Evolutionary conservation across 1,284 basidiomycete genomes (phyloP).

Genomic region (Ustilago shanxiensis): DNA sequence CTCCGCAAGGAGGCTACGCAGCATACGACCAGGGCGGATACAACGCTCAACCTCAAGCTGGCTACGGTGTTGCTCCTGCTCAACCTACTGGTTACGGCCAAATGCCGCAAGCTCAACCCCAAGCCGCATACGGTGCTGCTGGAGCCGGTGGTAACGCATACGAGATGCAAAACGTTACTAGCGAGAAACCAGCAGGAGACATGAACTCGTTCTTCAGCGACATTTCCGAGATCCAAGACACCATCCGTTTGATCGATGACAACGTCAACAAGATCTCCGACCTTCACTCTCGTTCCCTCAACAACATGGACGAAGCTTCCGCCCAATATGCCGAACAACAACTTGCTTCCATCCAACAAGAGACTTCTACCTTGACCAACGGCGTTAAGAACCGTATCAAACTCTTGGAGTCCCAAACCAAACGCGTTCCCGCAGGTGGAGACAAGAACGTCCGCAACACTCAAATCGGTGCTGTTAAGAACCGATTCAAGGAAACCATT

Average conservation of each 20-base stretch:
- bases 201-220: slow-evolving; percentile 65
- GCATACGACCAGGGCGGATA: slow-evolving; percentile 32
- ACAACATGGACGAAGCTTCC: slow-evolving; percentile 69
- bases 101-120: slow-evolving; percentile 37
- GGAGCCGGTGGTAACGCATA: slow-evolving; percentile 33
- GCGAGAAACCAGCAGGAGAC: slow-evolving; percentile 50
- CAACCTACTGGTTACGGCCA: slow-evolving; percentile 34
- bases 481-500: slow-evolving; percentile 72
- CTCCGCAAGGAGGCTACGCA: slow-evolving; percentile 14
- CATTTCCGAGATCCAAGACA: slow-evolving; percentile 66
- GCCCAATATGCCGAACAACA: slow-evolving; percentile 66
- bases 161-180: slow-evolving; percentile 57
- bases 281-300: slow-evolving; percentile 67
- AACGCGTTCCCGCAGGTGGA: slow-evolving; percentile 54
- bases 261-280: slow-evolving; percentile 68
- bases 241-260: slow-evolving; percentile 66
- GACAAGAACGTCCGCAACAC: slow-evolving; percentile 70
- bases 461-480: slow-evolving; percentile 75
- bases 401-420: slow-evolving; percentile 60
- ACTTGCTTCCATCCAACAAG: slow-evolving; percentile 55
- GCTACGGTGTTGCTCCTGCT: slow-evolving; percentile 12
- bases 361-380: slow-evolving; percentile 67
- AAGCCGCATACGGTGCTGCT: slow-evolving; percentile 26
- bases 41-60: slow-evolving; percentile 27
- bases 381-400: slow-evolving; percentile 68